Evolutionary conservation across 192 early-diverging fungal genomes (phyloP).

Genomic region (Coemansia reversa): DNA sequence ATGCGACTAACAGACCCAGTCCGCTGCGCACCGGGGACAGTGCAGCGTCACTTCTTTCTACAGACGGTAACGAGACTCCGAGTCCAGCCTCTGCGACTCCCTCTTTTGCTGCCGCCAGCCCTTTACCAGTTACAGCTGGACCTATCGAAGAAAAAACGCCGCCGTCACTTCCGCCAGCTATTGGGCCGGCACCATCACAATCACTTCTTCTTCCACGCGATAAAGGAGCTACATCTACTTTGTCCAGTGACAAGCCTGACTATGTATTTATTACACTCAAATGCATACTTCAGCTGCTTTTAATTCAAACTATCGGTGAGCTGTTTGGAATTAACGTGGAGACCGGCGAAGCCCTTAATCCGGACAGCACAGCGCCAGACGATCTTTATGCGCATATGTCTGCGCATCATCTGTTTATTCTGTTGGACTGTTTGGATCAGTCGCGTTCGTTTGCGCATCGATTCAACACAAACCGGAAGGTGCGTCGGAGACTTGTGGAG

Average conservation of each 20-base stretch:
- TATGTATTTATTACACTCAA: constrained; percentile 87
- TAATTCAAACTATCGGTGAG: constrained; percentile 89
- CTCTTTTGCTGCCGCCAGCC: not conserved
- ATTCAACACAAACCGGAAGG: constrained; percentile 76
- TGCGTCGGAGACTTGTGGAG: constrained; percentile 77
- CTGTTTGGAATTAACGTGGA: constrained; percentile 57
- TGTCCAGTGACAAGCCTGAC: constrained; percentile 56
- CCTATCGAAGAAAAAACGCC: too few relatives aligned
- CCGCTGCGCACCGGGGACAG: constrained; percentile 30
- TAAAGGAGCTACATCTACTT: too few relatives aligned
- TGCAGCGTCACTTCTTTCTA: constrained; percentile 26
- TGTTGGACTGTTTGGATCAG: constrained; percentile 78
- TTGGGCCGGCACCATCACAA: too few relatives aligned
- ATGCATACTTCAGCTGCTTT: constrained; percentile 82
- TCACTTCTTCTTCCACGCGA: too few relatives aligned
- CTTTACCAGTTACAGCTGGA: too few relatives aligned
- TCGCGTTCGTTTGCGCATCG: constrained; percentile 76
- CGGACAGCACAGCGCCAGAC: constrained; percentile 20
- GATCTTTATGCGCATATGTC: constrained; percentile 44
- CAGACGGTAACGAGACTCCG: constrained; percentile 31
- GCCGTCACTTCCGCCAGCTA: too few relatives aligned
- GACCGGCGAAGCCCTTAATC: constrained; percentile 50
- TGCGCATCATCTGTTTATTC: constrained; percentile 65
- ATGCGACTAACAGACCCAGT: constrained; percentile 31
- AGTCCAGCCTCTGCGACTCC: constrained; percentile 16